These are phyloP conservation scores for Daldinia loculata DNA, from an alignment of 495 filamentous ascomycete species.

Conservation along the genomic window DNA sequence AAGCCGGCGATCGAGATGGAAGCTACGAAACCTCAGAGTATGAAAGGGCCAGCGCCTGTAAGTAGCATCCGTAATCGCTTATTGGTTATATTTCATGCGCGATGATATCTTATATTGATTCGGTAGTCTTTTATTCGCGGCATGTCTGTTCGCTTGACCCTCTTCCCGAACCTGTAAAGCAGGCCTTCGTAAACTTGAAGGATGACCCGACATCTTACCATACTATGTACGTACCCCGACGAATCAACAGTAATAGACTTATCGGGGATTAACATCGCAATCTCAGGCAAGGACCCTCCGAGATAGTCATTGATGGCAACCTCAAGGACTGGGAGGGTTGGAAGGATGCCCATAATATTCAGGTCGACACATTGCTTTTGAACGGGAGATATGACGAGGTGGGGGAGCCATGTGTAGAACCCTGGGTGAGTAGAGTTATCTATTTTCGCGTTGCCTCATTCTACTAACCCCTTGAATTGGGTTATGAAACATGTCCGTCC, in stretches of 20 bases:
- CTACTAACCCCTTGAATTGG: neutral
- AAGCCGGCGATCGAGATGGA: slow-evolving; percentile 2
- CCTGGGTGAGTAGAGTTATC: slow-evolving; percentile 29
- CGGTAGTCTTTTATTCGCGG: slow-evolving; percentile 50
- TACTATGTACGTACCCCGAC: slow-evolving; percentile 51
- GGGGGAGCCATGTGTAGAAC: slow-evolving; percentile 50
- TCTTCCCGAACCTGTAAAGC: slow-evolving; percentile 47
- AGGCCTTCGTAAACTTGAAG: slow-evolving; percentile 49
- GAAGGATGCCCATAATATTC: slow-evolving; percentile 52
- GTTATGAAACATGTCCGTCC: neutral
- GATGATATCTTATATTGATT: neutral
- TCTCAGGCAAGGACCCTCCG: slow-evolving; percentile 57
- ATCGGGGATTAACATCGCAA: slow-evolving; percentile 8
- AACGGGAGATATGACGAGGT: slow-evolving; percentile 63
- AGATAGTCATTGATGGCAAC: slow-evolving; percentile 55
- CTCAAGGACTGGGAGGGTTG: slow-evolving; percentile 56
- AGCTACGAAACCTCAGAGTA: slow-evolving; percentile 4
- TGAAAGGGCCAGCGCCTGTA: slow-evolving; percentile 2
- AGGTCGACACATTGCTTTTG: slow-evolving; percentile 55
- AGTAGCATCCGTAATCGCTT: neutral
- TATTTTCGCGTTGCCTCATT: neutral
- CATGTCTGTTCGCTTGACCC: slow-evolving; percentile 56
- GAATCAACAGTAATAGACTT: neutral
- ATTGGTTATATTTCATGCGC: neutral
- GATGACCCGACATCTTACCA: slow-evolving; percentile 56